A percentile compares a stretch with the other conserved stretches of the same genome.
phyloP scores from a whole-genome alignment of 164 flowering plant species.

The Annona cherimola region DNA sequence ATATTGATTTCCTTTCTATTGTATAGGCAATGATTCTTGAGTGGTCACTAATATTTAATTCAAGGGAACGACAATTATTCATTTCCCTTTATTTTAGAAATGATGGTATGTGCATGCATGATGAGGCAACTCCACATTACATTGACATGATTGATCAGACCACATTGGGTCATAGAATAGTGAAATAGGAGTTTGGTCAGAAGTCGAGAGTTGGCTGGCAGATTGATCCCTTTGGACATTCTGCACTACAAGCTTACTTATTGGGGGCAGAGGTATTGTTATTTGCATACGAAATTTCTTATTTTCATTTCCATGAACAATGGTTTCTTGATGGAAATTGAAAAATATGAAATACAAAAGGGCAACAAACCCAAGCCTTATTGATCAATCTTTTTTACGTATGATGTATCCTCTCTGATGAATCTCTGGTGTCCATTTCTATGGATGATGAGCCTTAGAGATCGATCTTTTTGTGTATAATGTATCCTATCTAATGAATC shows the following conservation, averaged over 20 bases:
- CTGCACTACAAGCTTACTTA: slow-evolving; percentile 85
- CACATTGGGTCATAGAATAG: slow-evolving; percentile 71
- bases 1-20: no score
- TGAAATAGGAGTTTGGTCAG: slow-evolving; percentile 52
- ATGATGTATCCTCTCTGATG: not conserved
- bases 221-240: slow-evolving; percentile 96
- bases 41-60: not conserved
- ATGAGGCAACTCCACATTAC: slow-evolving; percentile 81
- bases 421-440: not conserved
- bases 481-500: no score
- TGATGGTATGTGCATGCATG: slow-evolving; percentile 94
- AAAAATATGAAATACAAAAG: no score
- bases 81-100: slow-evolving; percentile 32
- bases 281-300: not conserved
- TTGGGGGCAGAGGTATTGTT: slow-evolving; percentile 75
- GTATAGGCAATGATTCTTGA: no score
- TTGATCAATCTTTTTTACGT: not conserved
- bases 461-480: no score
- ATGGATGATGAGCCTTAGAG: no score
- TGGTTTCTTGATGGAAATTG: no score
- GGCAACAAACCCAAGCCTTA: not conserved
- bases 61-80: not conserved
- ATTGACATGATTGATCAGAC: slow-evolving; percentile 97
- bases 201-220: slow-evolving; percentile 92
- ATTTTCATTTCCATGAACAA: no score